Base-by-base conservation (phyloP, 805 yeast species). In the Metschnikowia dekortorum region DNA sequence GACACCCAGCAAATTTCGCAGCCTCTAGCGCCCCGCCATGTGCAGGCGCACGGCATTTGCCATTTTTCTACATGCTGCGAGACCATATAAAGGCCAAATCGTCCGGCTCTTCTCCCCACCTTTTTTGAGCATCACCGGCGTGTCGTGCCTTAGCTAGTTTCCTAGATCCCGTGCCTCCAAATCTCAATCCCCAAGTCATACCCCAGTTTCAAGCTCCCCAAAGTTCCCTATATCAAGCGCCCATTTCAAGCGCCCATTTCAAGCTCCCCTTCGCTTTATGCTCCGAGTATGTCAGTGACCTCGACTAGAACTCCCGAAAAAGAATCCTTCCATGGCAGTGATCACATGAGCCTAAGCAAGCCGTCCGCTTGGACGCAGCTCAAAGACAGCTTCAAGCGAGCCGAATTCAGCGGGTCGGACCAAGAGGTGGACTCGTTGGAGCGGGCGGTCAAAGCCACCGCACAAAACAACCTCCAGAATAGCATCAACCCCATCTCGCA, bases 401-500 rank as follows among this genome's bases (percentile, higher is more conserved):
- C 56, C n/a, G 47, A 42, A 31, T 18, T 6, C 16, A 11, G 35
- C 35, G 18, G 26, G 14, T 43, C 39, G 14, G 46, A 47, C 46
- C 49, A 42, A 8, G 56, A 53, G 9, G 33, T 51, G 35, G 44
- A 36, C 38, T 46, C 54, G 16, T 49, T 57, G 44, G 60, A 57
- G 34, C 45, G 54, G 2, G 60, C 59, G 3, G 59, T 51, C 40
- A 39, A 40, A 13, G 52, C 49, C 16, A 48, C 59, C 26, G 51
- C 54, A 8, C 42, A 53, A 11, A 51, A 55, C 10, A 29, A 44
- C 6, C 51, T 48, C 26, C 50, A 54, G 42, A 42, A 54, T 8
- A 44, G 59, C 37, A 54, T 59, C 47, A 44, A 52, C 44, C 61
- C 59, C 32, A 14, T 56, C 13, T 51, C 58, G 4, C 61, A 58